phyloP scores from a whole-genome alignment of 2,329 filamentous ascomycete species.

The Pseudogymnoascus sp. region DNA sequence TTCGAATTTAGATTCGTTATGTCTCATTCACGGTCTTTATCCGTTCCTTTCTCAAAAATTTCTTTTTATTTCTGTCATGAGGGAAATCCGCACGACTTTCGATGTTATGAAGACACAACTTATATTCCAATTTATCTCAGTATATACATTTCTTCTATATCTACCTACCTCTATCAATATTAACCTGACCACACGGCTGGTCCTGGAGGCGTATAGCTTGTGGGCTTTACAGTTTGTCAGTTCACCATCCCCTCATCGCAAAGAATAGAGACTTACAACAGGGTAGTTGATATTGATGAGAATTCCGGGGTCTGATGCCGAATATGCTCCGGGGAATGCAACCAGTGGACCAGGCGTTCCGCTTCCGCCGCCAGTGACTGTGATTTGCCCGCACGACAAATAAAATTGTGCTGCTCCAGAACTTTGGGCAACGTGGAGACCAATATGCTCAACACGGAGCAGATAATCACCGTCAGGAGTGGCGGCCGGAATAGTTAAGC shows the following conservation, averaged over 20 bases:
- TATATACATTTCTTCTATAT: not conserved
- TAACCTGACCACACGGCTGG: slow-evolving; percentile 20
- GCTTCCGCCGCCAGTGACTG: slow-evolving; percentile 33
- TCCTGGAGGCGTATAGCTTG: slow-evolving; percentile 21
- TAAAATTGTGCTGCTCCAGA: slow-evolving; percentile 20
- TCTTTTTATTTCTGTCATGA: too few relatives aligned
- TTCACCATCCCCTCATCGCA: not conserved
- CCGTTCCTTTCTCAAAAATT: not conserved
- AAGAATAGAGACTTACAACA: slow-evolving; percentile 20
- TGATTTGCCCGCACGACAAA: slow-evolving; percentile 34
- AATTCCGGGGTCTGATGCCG: slow-evolving; percentile 29
- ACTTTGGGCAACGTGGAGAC: slow-evolving; percentile 15
- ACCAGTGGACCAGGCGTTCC: slow-evolving; percentile 30
- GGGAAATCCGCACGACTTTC: too few relatives aligned
- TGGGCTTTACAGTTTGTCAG: slow-evolving; percentile 16
- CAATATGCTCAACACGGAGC: slow-evolving; percentile 30
- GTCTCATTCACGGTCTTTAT: not conserved
- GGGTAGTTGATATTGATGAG: slow-evolving; percentile 30
- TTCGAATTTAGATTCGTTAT: not conserved
- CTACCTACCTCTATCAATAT: not conserved
- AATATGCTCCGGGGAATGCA: slow-evolving; percentile 31
- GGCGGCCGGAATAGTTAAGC: slow-evolving; percentile 29
- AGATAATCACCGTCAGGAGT: slow-evolving; percentile 33
- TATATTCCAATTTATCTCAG: not conserved
- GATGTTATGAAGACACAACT: not conserved